Evolutionary conservation across 2,329 filamentous ascomycete species (phyloP).

Genomic region (Venturia pyrina): DNA sequence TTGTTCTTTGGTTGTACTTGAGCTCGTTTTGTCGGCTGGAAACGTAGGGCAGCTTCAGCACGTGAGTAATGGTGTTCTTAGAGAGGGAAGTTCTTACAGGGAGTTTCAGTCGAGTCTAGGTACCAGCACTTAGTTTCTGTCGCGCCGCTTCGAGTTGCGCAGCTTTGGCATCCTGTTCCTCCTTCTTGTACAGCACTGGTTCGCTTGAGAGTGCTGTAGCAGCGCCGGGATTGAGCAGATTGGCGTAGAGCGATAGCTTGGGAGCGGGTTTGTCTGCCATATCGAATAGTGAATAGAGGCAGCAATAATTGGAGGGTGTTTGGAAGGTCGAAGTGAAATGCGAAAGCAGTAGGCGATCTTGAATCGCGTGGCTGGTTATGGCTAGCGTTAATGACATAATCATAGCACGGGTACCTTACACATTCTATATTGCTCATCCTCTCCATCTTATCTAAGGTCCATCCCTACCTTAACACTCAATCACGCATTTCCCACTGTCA

Average conservation of each 20-base stretch:
- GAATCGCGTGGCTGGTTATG: neutral
- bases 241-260: conserved; percentile 69
- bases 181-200: conserved; percentile 59
- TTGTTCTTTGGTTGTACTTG: conserved; percentile 57
- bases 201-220: conserved; percentile 57
- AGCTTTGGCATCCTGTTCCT: conserved; percentile 37
- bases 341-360: neutral
- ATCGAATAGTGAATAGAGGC: neutral
- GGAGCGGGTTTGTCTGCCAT: conserved; percentile 4
- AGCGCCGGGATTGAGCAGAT: conserved; percentile 55
- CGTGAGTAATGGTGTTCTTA: conserved; percentile 31
- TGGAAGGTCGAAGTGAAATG: neutral
- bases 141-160: conserved; percentile 49
- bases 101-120: conserved; percentile 24
- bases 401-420: neutral
- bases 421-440: no score
- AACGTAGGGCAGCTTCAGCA: conserved; percentile 57
- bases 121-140: conserved; percentile 54
- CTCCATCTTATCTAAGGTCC: neutral
- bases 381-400: neutral
- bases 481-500: no score
- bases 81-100: conserved; percentile 13
- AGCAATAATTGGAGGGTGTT: neutral
- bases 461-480: neutral
- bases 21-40: conserved; percentile 77